Evolutionary conservation across 1,139 yeast genomes (phyloP), one percentile per base, ranked within the genome.

Genomic region (Candida tunisiensis): DNA sequence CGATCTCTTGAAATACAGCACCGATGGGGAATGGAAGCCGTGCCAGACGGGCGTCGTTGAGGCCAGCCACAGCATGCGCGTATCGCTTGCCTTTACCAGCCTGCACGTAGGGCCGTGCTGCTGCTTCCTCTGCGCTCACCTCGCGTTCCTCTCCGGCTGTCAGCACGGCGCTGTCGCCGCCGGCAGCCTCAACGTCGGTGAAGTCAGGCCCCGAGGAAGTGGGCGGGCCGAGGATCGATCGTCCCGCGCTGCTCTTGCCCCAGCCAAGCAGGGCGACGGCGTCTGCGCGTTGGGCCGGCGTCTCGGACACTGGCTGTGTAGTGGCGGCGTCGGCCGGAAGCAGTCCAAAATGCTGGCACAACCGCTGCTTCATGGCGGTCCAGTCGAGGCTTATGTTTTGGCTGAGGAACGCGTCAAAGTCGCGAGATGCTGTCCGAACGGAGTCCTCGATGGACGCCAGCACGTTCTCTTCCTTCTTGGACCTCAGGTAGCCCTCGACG

Each of bases 391-490:
- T 60, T 20, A 88, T 64, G 41, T 74, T 80, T 31, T 73, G 68
- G 39, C 66, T 72, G 34, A 85, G 70, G 46, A 71, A 80, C 25
- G 53, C 57, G 48, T 85, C 95, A 49, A 85, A 88, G 44, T 83
- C 95, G 29, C 64, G 62, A 3, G 93, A 74, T 2, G 94, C 85
- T 15, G 70, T 56, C 2, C 67, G 55, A 35, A 83, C 62, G 0
- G 88, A 69, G 41, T 74, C 85, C 44, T 83, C 95, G 40, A 88
- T 82, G 2, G 94, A 75, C 16, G 77, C 64, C 28, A 83, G 53
- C 21, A 85, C 75, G 44, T 71, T 80, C 45, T 82, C 93, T 35
- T 82, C 93, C 44, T 80, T 79, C 42, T 74, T 75, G 19, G 68
- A 62, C 34, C 63, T 65, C 35, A 82, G 51, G 29, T 44, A 53